A percentile compares a stretch with the other conserved stretches of the same genome.
phyloP scores from a whole-genome alignment of 805 yeast species.

The Kregervanrija fluxuum region DNA sequence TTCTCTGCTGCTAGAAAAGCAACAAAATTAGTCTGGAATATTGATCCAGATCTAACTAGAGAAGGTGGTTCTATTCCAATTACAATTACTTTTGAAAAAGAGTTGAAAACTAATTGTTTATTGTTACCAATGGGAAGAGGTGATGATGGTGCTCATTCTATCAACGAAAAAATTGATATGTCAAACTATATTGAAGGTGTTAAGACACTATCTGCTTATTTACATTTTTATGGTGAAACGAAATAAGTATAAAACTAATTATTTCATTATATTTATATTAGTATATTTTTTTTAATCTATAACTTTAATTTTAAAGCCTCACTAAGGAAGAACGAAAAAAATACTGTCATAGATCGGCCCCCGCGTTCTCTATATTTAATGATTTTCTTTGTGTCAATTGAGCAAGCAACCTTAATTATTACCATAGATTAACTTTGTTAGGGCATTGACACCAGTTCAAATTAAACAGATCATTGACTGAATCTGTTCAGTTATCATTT shows the following conservation, averaged over 20 bases:
- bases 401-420: no score
- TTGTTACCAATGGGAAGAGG: slow-evolving; percentile 98
- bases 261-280: not conserved
- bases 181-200: slow-evolving; percentile 89
- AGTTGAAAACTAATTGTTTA: slow-evolving; percentile 76
- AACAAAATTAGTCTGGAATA: slow-evolving; percentile 88
- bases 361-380: no score
- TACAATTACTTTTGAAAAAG: slow-evolving; percentile 87
- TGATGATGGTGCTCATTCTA: slow-evolving; percentile 98
- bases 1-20: slow-evolving; percentile 94
- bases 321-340: not conserved
- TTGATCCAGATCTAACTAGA: slow-evolving; percentile 94
- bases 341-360: no score
- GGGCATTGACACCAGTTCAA: no score
- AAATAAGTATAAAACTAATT: slow-evolving; percentile 3
- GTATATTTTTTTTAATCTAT: not conserved
- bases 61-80: slow-evolving; percentile 99
- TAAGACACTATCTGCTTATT: slow-evolving; percentile 87
- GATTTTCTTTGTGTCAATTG: no score
- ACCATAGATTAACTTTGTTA: no score
- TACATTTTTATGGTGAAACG: slow-evolving; percentile 63
- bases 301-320: not conserved
- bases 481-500: not conserved
- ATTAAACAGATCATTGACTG: no score
- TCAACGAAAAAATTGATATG: slow-evolving; percentile 88